Evolutionary conservation across 2,329 filamentous ascomycete genomes (phyloP), one percentile per base, ranked within the genome.

Genomic region (Teratosphaeria nubilosa): DNA sequence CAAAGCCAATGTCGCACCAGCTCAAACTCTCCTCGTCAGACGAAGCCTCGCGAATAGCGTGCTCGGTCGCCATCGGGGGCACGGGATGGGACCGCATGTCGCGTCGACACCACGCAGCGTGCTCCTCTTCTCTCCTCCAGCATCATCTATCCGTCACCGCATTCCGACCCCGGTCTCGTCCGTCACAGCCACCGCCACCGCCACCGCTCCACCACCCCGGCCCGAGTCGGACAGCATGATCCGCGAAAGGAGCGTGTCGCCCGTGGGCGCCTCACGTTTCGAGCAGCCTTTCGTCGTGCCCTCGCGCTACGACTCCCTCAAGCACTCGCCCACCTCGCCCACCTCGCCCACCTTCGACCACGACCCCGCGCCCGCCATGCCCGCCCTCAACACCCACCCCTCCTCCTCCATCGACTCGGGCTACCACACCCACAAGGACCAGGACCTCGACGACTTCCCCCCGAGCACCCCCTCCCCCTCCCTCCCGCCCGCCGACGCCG

Each of bases 261-360:
- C 68, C 4, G 55, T 71, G 20, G 69, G 68, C 55, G 62, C 69
- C 30, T 66, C 63, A 14, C 62, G 64, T 20, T 71, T 71, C 62
- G 69, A 71, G 59, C 53, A 53, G 56, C 65, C 67, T 9, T 69
- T 62, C 56, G 37, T 57, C 34, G 60, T 66, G 16, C 63, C 63
- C 13, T 58, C 56, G 45, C 60, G 54, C 11, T 24, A 53, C 58
- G 58, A 25, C 59, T 60, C 59, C 37, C 55, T 61, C 32, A 58
- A 54, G 31, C 60, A 59, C 24, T 63, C 60, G 20, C 59, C 63
- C n/a, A 55, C 59, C 16, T 63, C 60, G 20, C 59, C 63, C n/a
- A 55, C 59, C 16, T 62, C 65, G 30, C 57, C 61, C 31, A 58
- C 51, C 54, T 53, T 53, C 51, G 9, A 30, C 41, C 41, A 45